These are phyloP conservation scores for Schizopora paradoxa DNA, from an alignment of 1,284 basidiomycete genomes.

Conservation along the genomic window DNA sequence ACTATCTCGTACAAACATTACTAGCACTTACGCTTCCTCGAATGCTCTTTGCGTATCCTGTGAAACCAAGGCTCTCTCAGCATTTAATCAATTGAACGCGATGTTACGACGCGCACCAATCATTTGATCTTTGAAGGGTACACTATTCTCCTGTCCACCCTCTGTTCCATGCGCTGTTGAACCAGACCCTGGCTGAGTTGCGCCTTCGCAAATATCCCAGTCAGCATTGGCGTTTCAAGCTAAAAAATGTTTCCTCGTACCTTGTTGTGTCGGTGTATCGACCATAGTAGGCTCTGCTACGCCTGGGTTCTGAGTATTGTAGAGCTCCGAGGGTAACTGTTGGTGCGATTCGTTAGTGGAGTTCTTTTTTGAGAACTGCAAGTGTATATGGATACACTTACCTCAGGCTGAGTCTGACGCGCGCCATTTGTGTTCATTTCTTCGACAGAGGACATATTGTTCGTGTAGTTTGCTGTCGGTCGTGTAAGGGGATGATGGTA, in stretches of 20 bases:
- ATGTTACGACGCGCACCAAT: constrained; percentile 3
- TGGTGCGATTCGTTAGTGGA: not conserved
- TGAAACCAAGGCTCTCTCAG: not conserved
- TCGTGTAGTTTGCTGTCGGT: no score
- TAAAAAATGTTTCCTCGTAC: not conserved
- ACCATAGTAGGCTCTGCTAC: not conserved
- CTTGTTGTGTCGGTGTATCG: constrained; percentile 12
- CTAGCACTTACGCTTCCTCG: constrained; percentile 10
- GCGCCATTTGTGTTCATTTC: no score
- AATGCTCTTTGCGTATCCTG: constrained; percentile 16
- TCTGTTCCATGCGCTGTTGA: constrained; percentile 9
- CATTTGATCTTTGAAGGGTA: constrained; percentile 17
- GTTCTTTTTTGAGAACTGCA: not conserved
- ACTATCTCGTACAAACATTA: not conserved
- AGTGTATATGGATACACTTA: not conserved
- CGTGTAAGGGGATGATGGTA: no score
- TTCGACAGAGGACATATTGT: no score
- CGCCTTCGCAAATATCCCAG: constrained; percentile 5
- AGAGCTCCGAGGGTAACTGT: constrained; percentile 16
- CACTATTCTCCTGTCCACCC: constrained; percentile 6
- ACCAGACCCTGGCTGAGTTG: constrained; percentile 15
- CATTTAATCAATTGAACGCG: not conserved
- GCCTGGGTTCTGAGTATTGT: constrained; percentile 1
- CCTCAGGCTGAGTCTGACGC: no score
- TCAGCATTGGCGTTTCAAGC: not conserved